A percentile compares a stretch with the other conserved stretches of the same genome.
Conservation (phyloP, 208 protist genomes). For the Acanthamoeba castellanii region DNA sequence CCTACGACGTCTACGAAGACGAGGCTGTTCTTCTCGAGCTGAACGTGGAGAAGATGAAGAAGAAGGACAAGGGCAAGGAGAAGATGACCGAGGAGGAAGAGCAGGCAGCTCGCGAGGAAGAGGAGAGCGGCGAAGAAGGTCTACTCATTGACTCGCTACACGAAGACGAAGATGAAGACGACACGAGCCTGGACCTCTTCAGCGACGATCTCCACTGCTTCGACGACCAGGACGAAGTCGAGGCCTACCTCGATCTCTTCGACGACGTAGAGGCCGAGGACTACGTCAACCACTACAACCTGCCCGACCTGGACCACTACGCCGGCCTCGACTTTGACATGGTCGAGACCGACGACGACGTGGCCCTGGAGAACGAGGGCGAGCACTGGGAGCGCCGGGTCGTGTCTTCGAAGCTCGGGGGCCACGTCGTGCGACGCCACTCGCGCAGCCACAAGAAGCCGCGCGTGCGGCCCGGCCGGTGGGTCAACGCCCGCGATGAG, state of each 20-base stretch:
- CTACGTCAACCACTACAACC: background rate
- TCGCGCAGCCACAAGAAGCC: background rate
- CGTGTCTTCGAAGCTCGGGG: background rate
- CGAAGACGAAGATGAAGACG: background rate
- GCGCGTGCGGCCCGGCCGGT: background rate
- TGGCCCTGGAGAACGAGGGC: background rate
- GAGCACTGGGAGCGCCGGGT: background rate
- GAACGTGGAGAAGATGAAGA: background rate
- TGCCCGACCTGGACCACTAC: background rate
- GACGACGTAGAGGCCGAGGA: background rate
- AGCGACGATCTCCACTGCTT: background rate
- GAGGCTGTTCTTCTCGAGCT: background rate
- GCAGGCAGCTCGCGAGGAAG: background rate
- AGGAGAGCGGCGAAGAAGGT: conserved; percentile 46
- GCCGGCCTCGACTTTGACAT: background rate
- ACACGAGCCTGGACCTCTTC: background rate
- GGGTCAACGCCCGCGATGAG: conserved; percentile 14
- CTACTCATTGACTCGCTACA: background rate
- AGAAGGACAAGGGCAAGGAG: conserved; percentile 55
- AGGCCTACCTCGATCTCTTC: conserved; percentile 2
- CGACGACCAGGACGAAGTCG: background rate
- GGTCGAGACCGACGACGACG: background rate
- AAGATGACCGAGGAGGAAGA: conserved; percentile 66
- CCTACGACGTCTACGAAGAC: background rate
- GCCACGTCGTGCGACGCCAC: background rate